A percentile compares a stretch with the other conserved stretches of the same genome.
These are phyloP conservation scores for Crithidia thermophila DNA, from an alignment of 208 protist species.

Conservation along the genomic window DNA sequence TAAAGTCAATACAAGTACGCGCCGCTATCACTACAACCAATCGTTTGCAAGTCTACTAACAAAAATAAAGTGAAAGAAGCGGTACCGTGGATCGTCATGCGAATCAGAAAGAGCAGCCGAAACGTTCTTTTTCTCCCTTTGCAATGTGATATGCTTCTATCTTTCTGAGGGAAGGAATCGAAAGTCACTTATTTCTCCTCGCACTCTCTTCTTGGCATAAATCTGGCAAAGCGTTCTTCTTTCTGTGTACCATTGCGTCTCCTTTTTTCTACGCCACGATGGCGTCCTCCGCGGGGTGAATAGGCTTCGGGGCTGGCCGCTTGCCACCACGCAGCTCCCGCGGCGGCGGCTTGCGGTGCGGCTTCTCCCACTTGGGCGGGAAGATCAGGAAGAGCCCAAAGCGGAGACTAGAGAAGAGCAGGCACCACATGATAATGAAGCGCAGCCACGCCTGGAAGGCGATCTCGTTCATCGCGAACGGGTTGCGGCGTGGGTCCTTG, in stretches of 20 bases:
- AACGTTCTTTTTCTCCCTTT: too few relatives aligned
- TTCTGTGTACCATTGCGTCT: neutral
- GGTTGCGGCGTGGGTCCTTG: slow-evolving; percentile 77
- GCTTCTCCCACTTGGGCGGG: slow-evolving; percentile 79
- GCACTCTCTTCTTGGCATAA: too few relatives aligned
- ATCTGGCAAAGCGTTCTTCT: too few relatives aligned
- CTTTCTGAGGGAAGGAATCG: too few relatives aligned
- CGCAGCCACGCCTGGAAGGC: slow-evolving; percentile 88
- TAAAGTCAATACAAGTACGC: too few relatives aligned
- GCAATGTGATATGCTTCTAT: too few relatives aligned
- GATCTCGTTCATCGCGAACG: slow-evolving; percentile 80
- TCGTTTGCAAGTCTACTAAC: too few relatives aligned
- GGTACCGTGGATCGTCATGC: too few relatives aligned
- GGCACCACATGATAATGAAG: slow-evolving; percentile 87
- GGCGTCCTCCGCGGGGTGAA: slow-evolving; percentile 33
- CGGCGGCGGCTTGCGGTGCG: slow-evolving; percentile 73
- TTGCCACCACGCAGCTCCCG: slow-evolving; percentile 35
- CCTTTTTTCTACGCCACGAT: slow-evolving; percentile 32
- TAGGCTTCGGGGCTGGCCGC: slow-evolving; percentile 68
- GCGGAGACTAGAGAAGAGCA: slow-evolving; percentile 70
- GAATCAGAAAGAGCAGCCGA: too few relatives aligned
- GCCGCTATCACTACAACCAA: too few relatives aligned
- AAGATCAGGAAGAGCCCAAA: slow-evolving; percentile 78
- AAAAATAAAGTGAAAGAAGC: too few relatives aligned
- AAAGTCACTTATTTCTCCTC: too few relatives aligned